Base-by-base conservation (phyloP, 2,329 filamentous ascomycete genomes). In the Colletotrichum plurivorum region DNA sequence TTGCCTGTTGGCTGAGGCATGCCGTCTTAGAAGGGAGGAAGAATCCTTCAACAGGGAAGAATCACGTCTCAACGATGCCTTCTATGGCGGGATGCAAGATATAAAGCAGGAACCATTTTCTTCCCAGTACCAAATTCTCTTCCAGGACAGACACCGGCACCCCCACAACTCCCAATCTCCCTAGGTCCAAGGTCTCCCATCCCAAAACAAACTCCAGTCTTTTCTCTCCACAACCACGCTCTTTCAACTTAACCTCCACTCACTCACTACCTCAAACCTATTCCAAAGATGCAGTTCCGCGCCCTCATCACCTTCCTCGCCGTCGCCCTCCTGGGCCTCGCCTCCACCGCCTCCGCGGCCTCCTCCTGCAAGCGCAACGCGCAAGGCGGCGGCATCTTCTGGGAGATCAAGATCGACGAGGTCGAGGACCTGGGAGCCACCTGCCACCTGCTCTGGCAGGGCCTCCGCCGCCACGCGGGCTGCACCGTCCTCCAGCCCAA, bases 341-440 rank as follows among this genome's bases (percentile, higher is more conserved):
- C 46, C 4, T 15, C n/a, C 2, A 54, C 16, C 3, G 39, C 7
- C 39, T 46, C 39, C 22, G 59, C 59, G 10, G 49, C 22, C 3
- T 22, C 49, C 16, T 15, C 12, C 16, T 62, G 59, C 36, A 54
- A 18, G n/a, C 36, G 18, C n/a, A 54, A 18, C 49, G 31, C 20
- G 12, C 12, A 53, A 0, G 51, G 25, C 5, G 5, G 36, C 18
- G 18, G 22, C 39, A 31, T 20, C 36, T 62, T 31, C 13, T 62
- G 59, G 59, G 59, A 62, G 20, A 54, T 62, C 48, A 62, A 46
- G 12, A 62, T 62, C 25, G 41, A 45, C 12, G 49, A 31, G 0
- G 59, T 62, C 49, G 48, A 53, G 1, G 25, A 62, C 25, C 20
- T 36, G 15, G 20, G 22, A 5, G 49, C 48, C 1, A 18, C 39